phyloP scores from a whole-genome alignment of 176 grass and related monocot genomes.

The Cocos nucifera region DNA sequence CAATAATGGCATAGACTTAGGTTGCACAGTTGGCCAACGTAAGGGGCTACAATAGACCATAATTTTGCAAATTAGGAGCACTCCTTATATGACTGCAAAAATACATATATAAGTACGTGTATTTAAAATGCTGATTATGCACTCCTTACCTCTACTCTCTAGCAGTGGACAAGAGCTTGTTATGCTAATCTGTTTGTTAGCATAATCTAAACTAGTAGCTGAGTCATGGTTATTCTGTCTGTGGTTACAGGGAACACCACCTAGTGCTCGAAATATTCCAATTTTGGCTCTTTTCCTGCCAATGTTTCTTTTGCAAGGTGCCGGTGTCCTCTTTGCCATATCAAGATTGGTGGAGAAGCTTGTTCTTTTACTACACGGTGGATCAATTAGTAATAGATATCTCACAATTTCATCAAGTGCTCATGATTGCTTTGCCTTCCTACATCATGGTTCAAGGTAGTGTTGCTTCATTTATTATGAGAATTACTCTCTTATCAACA shows the following conservation, averaged over 20 bases:
- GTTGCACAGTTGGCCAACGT: too few species aligned
- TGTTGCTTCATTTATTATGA: constrained; percentile 1
- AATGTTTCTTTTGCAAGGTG: constrained; percentile 59
- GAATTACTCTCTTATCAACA: too few species aligned
- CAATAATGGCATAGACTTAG: too few species aligned
- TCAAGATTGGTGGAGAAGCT: constrained; percentile 55
- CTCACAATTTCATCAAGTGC: constrained; percentile 40
- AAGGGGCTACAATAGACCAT: too few species aligned
- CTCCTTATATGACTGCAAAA: too few species aligned
- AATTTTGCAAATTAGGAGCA: too few species aligned
- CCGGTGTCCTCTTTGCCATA: constrained; percentile 25
- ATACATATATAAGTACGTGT: too few species aligned
- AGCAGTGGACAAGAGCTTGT: too few species aligned
- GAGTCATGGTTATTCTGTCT: not conserved
- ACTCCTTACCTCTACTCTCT: too few species aligned
- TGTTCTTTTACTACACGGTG: constrained; percentile 32
- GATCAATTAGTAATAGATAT: constrained; percentile 35
- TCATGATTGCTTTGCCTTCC: constrained; percentile 37
- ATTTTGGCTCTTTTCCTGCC: constrained; percentile 55
- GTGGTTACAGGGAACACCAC: constrained; percentile 48
- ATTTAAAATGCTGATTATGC: too few species aligned
- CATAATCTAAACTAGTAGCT: too few species aligned
- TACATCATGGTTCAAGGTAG: constrained; percentile 76
- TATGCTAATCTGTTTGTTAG: too few species aligned
- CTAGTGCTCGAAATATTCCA: constrained; percentile 43